phyloP scores from a whole-genome alignment of 345 rosid genomes.

The Linum tenue region DNA sequence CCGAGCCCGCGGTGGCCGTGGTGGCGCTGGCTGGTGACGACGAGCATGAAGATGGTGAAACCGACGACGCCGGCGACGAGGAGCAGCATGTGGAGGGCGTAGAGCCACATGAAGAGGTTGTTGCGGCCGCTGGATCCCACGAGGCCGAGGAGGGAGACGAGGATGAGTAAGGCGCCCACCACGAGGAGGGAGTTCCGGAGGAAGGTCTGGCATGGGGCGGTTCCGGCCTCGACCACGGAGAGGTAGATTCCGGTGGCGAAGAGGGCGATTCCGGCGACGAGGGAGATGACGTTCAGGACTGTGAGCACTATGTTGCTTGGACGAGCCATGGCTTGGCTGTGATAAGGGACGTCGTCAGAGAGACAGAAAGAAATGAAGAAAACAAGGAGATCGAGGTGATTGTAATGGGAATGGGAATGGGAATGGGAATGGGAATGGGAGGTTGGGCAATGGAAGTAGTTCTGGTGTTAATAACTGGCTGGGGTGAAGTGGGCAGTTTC shows the following conservation, averaged over 20 bases:
- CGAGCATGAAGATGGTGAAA: background rate
- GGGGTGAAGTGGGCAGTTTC: too few relatives aligned
- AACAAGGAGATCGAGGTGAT: too few relatives aligned
- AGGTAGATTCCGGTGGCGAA: conserved; percentile 13
- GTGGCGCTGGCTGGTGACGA: background rate
- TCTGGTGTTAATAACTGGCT: too few relatives aligned
- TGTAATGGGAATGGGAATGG: too few relatives aligned
- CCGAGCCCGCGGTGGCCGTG: background rate
- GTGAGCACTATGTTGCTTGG: conserved; percentile 20
- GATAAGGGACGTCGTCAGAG: too few relatives aligned
- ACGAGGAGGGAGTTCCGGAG: background rate
- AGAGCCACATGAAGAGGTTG: background rate
- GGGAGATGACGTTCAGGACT: conserved; percentile 18
- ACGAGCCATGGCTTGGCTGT: background rate
- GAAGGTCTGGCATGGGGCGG: background rate
- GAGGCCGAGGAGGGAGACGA: background rate
- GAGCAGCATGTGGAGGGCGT: background rate
- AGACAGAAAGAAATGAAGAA: too few relatives aligned
- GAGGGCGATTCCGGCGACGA: conserved; percentile 15
- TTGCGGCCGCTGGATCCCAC: background rate
- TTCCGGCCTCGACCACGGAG: background rate
- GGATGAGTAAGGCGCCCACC: background rate
- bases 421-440: too few relatives aligned
- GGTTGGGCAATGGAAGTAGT: too few relatives aligned
- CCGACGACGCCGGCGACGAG: background rate